These are phyloP conservation scores for Alternaria tenuissima DNA, from an alignment of 2,329 filamentous ascomycete genomes.

Conservation along the genomic window DNA sequence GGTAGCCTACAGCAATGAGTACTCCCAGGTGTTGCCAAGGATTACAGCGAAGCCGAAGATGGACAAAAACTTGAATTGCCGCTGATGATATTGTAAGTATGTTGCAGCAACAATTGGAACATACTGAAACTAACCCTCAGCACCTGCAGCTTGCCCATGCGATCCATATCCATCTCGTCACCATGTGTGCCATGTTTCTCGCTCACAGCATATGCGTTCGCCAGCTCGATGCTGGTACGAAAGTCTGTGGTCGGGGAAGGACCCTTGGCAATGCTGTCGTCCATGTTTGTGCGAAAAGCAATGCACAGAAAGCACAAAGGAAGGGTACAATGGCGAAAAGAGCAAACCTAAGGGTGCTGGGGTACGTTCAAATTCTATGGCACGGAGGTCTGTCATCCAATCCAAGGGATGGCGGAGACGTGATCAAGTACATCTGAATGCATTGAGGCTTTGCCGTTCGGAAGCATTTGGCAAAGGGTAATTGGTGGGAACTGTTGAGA, in stretches of 20 bases:
- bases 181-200: constrained; percentile 9
- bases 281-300: not conserved
- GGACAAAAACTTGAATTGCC: constrained; percentile 23
- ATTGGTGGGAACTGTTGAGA: constrained; percentile 6
- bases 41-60: constrained; percentile 25
- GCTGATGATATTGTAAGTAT: constrained; percentile 7
- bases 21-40: constrained; percentile 27
- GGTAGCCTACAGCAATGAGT: constrained; percentile 18
- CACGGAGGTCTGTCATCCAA: not conserved
- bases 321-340: not conserved
- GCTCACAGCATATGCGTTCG: not conserved
- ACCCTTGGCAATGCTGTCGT: constrained; percentile 5
- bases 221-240: constrained; percentile 5
- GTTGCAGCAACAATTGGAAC: not conserved
- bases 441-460: not conserved
- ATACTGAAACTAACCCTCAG: constrained; percentile 12
- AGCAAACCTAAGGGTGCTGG: not conserved
- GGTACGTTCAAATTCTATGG: not conserved
- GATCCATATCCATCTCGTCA: constrained; percentile 29
- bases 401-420: not conserved
- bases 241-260: not conserved
- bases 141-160: constrained; percentile 30
- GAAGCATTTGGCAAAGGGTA: not conserved
- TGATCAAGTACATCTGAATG: not conserved
- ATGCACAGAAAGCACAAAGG: not conserved